These are phyloP conservation scores for Imleria badia DNA, from an alignment of 768 basidiomycete genomes.

Conservation along the genomic window DNA sequence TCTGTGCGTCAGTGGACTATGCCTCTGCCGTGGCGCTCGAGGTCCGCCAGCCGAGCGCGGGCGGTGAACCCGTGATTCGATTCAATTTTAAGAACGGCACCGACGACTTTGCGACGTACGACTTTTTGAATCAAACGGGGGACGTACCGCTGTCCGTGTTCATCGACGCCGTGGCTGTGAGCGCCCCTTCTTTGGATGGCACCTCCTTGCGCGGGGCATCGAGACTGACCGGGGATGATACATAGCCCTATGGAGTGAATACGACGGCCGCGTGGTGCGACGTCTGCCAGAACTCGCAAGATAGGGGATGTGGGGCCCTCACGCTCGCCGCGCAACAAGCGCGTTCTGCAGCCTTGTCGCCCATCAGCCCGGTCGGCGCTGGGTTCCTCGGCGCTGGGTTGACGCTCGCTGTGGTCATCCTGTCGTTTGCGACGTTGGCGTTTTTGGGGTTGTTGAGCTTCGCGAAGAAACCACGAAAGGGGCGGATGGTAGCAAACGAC, in stretches of 20 bases:
- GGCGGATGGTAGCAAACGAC: not conserved
- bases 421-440: constrained; percentile 38
- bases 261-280: constrained; percentile 58
- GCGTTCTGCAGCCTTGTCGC: constrained; percentile 33
- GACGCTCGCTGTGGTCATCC: constrained; percentile 41
- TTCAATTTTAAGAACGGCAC: constrained; percentile 75
- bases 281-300: constrained; percentile 53
- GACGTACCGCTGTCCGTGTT: constrained; percentile 59
- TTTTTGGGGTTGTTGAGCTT: constrained; percentile 41
- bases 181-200: not conserved
- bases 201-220: not conserved
- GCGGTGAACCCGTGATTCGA: constrained; percentile 51
- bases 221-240: not conserved
- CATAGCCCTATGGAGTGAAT: constrained; percentile 49
- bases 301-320: constrained; percentile 56
- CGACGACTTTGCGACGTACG: constrained; percentile 45
- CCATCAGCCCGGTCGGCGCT: constrained; percentile 57
- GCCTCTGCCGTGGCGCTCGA: constrained; percentile 59
- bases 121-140: constrained; percentile 42
- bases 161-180: constrained; percentile 40
- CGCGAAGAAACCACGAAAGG: constrained; percentile 14
- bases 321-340: constrained; percentile 30
- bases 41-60: constrained; percentile 47
- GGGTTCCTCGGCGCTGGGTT: constrained; percentile 67
- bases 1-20: constrained; percentile 50